Evolutionary conservation across 331 rosid species (phyloP).

Genomic region (Cydonia oblonga): DNA sequence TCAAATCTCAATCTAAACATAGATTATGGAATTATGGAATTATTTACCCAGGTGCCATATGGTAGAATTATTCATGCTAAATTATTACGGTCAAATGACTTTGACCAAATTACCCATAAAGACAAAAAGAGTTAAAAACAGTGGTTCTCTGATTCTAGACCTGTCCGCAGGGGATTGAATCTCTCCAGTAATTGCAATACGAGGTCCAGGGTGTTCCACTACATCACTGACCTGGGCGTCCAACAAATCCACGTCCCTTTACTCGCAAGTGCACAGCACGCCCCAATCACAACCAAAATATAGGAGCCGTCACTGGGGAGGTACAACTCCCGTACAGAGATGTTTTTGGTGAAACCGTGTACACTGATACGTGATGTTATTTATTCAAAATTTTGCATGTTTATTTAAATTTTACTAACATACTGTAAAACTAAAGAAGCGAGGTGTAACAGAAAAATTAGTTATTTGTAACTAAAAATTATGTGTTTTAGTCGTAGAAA

Average conservation of each 20-base stretch:
- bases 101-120: background rate
- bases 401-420: too few species aligned
- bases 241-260: background rate
- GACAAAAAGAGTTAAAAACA: background rate
- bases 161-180: conserved; percentile 1
- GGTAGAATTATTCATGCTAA: background rate
- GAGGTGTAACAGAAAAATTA: too few species aligned
- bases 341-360: too few species aligned
- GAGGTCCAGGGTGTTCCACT: conserved; percentile 18
- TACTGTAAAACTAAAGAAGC: too few species aligned
- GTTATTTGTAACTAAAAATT: too few species aligned
- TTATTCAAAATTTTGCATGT: too few species aligned
- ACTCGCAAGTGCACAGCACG: conserved; percentile 32
- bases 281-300: conserved; percentile 25
- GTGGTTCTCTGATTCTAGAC: background rate
- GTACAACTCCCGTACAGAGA: background rate
- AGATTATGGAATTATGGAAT: background rate
- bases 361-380: too few species aligned
- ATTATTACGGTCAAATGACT: background rate
- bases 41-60: too few species aligned
- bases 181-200: background rate
- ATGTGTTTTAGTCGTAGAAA: too few species aligned
- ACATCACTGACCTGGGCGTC: conserved; percentile 19
- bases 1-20: background rate
- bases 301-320: conserved; percentile 5